Conservation (phyloP, 306 rosid species). For the Corylus americana region DNA sequence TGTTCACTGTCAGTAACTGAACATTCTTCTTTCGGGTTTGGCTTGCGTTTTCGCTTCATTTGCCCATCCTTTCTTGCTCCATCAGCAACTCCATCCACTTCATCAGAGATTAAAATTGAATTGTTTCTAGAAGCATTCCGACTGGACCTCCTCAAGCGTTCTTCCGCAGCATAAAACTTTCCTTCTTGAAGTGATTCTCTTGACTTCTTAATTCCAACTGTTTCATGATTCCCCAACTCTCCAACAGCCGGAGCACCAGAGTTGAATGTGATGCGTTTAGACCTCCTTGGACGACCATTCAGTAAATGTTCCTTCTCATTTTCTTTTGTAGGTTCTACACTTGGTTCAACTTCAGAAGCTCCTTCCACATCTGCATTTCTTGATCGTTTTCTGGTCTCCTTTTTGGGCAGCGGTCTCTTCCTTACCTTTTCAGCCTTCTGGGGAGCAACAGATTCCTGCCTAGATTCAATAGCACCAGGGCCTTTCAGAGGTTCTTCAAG, state of each 20-base stretch:
- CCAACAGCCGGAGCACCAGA: neutral
- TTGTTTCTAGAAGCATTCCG: conserved; percentile 14
- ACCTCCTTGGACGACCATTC: conserved; percentile 26
- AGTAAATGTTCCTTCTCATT: neutral
- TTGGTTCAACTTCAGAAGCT: conserved; percentile 1
- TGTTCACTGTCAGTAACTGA: conserved; percentile 3
- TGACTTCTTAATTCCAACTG: conserved; percentile 3
- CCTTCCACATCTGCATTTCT: neutral
- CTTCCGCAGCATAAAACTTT: neutral
- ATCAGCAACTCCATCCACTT: conserved; percentile 3
- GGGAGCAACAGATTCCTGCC: neutral
- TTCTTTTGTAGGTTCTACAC: conserved; percentile 10
- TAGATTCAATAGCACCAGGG: neutral
- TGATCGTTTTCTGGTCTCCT: conserved; percentile 18
- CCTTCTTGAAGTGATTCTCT: conserved; percentile 1
- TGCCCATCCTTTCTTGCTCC: neutral
- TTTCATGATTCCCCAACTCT: neutral
- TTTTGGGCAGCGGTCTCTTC: neutral
- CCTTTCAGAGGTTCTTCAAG: neutral
- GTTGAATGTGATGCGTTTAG: conserved; percentile 10
- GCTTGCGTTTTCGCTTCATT: neutral
- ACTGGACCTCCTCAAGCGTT: conserved; percentile 1
- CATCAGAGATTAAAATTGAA: neutral
- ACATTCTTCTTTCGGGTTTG: neutral
- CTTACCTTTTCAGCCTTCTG: neutral